Base-by-base conservation (phyloP, 805 yeast genomes). In the Saccharomycopsis sp. region DNA sequence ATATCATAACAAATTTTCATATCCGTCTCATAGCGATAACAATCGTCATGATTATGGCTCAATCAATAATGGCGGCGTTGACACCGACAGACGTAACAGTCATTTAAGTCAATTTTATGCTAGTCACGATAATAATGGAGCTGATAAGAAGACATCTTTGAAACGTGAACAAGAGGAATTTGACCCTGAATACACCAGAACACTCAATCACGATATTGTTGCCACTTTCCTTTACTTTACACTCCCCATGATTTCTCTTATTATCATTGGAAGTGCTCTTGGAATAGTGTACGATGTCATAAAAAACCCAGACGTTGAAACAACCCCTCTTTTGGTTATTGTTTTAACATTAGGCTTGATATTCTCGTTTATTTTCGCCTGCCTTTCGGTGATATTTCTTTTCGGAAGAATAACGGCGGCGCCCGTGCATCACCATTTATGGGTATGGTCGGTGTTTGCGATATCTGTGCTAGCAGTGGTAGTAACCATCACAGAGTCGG, bases 201-300 rank as follows among this genome's bases (percentile, higher is more conserved):
- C 37, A 3, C 50, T 57, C 21, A 58, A 55, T 23, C 61, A 60
- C 47, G 63, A 60, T 51, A 52, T 55, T 14, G 48, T 60, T 1
- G 58, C 61, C 24, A 50, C 61, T 5, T 60, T 60, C 40, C 51
- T 60, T 14, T 60, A 60, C 44, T 60, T 58, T 50, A 54, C 53
- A 4, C 40, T 60, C 3, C 53, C 60, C 14, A 57, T 54, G 12
- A 41, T 60, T 15, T 51, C 62, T 2, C 52, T 53, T 12, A 53
- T 60, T 15, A 56, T 60, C 12, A 57, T 57, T 4, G 58, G 61
- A 3, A 46, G 48, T 16, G 50, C 57, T 2, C 20, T 59, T 7
- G 62, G 60, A 15, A 57, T 59, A 2, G 34, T 53, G 24, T 59
- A 59, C 48, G 57, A 54, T 20, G 51, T 59, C 15, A 46, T 59